A percentile compares a stretch with the other conserved stretches of the same genome.
Conservation (phyloP, 345 rosid species). For the Citrus mangshanensis region DNA sequence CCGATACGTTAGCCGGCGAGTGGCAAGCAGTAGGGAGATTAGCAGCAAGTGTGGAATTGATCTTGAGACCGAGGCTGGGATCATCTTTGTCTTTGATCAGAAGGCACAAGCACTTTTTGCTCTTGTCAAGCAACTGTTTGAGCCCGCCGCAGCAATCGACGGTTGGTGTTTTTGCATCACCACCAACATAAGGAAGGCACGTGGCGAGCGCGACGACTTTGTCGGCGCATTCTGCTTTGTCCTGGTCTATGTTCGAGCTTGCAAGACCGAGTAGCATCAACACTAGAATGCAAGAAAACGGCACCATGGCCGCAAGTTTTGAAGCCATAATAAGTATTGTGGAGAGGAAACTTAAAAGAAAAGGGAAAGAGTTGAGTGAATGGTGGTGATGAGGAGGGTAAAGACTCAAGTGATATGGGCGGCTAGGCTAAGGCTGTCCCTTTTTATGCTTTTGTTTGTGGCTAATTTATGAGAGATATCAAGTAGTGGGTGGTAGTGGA, state of each 20-base stretch:
- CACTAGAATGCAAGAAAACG: slow-evolving; percentile 9
- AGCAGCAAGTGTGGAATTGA: slow-evolving; percentile 62
- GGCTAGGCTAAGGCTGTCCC: neutral
- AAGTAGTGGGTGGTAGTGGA: neutral
- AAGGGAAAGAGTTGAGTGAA: neutral
- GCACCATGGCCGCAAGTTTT: neutral
- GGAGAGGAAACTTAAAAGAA: neutral
- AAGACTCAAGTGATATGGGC: too few species aligned
- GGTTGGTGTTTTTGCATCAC: slow-evolving; percentile 55
- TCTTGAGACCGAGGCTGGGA: slow-evolving; percentile 64
- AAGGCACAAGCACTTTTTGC: slow-evolving; percentile 70
- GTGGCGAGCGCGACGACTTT: slow-evolving; percentile 53
- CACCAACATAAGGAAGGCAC: slow-evolving; percentile 74
- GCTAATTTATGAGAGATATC: neutral
- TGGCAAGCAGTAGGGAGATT: slow-evolving; percentile 59
- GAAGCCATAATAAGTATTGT: neutral
- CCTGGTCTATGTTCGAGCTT: slow-evolving; percentile 48
- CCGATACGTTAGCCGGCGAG: slow-evolving; percentile 43
- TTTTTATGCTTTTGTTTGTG: neutral
- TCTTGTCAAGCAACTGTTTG: slow-evolving; percentile 49
- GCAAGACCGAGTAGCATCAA: slow-evolving; percentile 31
- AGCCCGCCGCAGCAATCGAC: slow-evolving; percentile 73
- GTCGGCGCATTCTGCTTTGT: slow-evolving; percentile 56
- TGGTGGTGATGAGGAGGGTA: neutral
- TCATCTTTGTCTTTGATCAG: slow-evolving; percentile 65